Evolutionary conservation across 2,329 filamentous ascomycete genomes (phyloP).

Genomic region (Diaporthe helianthi): DNA sequence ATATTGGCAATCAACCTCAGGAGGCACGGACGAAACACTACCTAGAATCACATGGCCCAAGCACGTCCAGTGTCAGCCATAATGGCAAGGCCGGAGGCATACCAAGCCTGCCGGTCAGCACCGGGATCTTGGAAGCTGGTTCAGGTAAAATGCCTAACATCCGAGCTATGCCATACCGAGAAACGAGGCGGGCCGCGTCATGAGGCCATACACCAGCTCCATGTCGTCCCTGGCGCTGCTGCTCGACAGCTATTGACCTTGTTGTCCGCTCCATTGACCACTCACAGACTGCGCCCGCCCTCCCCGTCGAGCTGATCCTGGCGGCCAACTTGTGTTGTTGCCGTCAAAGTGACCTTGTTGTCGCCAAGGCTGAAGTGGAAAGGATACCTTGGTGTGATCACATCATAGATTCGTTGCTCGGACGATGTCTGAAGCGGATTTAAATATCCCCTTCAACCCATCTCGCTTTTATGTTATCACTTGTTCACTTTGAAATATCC

Average conservation of each 20-base stretch:
- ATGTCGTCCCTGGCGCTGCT: background rate
- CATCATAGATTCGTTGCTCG: slow-evolving; percentile 15
- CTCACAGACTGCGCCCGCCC: slow-evolving; percentile 14
- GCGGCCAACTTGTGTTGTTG: slow-evolving; percentile 1
- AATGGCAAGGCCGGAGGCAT: slow-evolving; percentile 1
- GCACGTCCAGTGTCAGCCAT: background rate
- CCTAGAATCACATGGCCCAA: slow-evolving; percentile 17
- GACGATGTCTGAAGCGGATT: background rate
- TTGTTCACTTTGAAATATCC: no score
- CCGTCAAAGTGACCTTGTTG: background rate
- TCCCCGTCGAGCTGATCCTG: slow-evolving; percentile 14
- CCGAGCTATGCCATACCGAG: slow-evolving; percentile 11
- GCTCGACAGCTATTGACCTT: slow-evolving; percentile 3
- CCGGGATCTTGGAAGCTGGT: slow-evolving; percentile 1
- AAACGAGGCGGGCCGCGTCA: slow-evolving; percentile 13
- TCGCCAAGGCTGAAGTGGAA: slow-evolving; percentile 17
- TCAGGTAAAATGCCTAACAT: slow-evolving; percentile 12
- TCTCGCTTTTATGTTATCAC: no score
- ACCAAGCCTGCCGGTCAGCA: slow-evolving; percentile 17
- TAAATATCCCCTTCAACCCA: slow-evolving; percentile 11
- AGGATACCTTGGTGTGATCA: slow-evolving; percentile 21
- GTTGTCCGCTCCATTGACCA: slow-evolving; percentile 4
- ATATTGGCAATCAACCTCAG: background rate
- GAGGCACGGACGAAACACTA: background rate
- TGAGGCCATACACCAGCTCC: slow-evolving; percentile 1